A percentile compares a stretch with the other conserved stretches of the same genome.
These are phyloP conservation scores for Sphagnum contortum DNA, from an alignment of 225 moss, liverwort and hornwort genomes.

Conservation along the genomic window DNA sequence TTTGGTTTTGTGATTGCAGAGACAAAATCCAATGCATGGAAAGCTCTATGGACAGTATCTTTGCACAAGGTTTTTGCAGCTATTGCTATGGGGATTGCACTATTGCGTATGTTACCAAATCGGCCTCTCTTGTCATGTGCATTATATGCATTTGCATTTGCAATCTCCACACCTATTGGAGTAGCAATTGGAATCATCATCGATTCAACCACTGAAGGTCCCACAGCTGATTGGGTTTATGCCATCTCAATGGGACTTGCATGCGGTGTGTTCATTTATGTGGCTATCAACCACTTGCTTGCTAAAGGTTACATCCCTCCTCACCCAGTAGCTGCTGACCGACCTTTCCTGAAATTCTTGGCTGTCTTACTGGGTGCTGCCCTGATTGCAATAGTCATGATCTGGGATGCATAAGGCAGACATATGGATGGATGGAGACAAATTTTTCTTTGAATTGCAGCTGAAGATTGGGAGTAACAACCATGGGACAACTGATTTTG, in stretches of 20 bases:
- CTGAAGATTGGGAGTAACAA: too few species aligned
- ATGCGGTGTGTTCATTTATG: slow-evolving; percentile 44
- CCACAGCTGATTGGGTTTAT: slow-evolving; percentile 44
- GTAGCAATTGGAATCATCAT: slow-evolving; percentile 63
- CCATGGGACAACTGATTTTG: too few species aligned
- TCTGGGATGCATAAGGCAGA: slow-evolving; percentile 19
- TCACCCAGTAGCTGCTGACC: slow-evolving; percentile 11
- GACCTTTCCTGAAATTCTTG: slow-evolving; percentile 22
- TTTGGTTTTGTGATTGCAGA: slow-evolving; percentile 15
- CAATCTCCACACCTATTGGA: slow-evolving; percentile 45
- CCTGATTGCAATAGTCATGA: slow-evolving; percentile 38
- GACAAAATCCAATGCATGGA: slow-evolving; percentile 42
- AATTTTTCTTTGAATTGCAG: too few species aligned
- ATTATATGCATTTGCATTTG: slow-evolving; percentile 47
- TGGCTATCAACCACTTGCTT: slow-evolving; percentile 60
- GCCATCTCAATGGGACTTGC: slow-evolving; percentile 46
- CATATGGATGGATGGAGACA: neutral
- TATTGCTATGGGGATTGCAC: slow-evolving; percentile 54
- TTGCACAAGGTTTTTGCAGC: slow-evolving; percentile 53
- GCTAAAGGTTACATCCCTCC: slow-evolving; percentile 29
- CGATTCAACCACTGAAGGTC: slow-evolving; percentile 29
- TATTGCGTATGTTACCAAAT: slow-evolving; percentile 42
- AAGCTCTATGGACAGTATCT: slow-evolving; percentile 38
- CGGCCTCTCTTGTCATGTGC: slow-evolving; percentile 32
- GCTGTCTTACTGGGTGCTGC: slow-evolving; percentile 26